Evolutionary conservation across 1,284 basidiomycete species (phyloP), one percentile per base, ranked within the genome.

Genomic region (Apiotrichum porosum): DNA sequence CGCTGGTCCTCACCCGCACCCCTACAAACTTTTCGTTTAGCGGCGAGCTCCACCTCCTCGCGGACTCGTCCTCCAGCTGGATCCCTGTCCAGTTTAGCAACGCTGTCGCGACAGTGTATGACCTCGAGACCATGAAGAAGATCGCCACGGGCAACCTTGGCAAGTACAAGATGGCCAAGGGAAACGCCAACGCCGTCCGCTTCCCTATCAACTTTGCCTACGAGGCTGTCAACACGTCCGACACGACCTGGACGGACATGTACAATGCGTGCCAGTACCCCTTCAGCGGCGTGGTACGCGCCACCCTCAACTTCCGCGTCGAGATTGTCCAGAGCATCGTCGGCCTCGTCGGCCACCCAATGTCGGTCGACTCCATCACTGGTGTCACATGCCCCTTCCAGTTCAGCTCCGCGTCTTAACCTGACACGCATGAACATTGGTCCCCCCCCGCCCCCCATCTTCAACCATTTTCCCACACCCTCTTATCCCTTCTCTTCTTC

Each of bases 21-120:
- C 88, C 88, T 0, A 82, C 89, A 41, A 92, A 92, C 71, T 93
- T 91, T 71, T 82, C 84, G 17, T 93, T 92, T 76, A 78, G 84
- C 3, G 87, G 83, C 2, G 75, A 79, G 40, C 81, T 87, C 18
- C 78, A 83, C 37, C 75, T 93, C 9, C 78, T 86, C 60, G 71
- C 86, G 37, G 80, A 90, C 71, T 88, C 87, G 4, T 75, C 75
- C 14, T 73, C 70, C 58, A 88, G 84, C 57, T 85, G 81, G 65
- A 75, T 92, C 9, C 88, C 89, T 4, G 68, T 90, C 33, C 81
- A 79, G 31, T 83, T 91, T 73, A 80, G 75, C 35, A 75, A 78
- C 51, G 76, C 92, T 38, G 72, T 77, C 44, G 88, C 85, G 0
- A 66, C 63, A 9, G 40, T 74, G 3, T 64, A 64, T 51, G 87